A percentile compares a stretch with the other conserved stretches of the same genome.
phyloP scores from a whole-genome alignment of 495 filamentous ascomycete genomes.

The Hyaloscypha hepaticicola region DNA sequence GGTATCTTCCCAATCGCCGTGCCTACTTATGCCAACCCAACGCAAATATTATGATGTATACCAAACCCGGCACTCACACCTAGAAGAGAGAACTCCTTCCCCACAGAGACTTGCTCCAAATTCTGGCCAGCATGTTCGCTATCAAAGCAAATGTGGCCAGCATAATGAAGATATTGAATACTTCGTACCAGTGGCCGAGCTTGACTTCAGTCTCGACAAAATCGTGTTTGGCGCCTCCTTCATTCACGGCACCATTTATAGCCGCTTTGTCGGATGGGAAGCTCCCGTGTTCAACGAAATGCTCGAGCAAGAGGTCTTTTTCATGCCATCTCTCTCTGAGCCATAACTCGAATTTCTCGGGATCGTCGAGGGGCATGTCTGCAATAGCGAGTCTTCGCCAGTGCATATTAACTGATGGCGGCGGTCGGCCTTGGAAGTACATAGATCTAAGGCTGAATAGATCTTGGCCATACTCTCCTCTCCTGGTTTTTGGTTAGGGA shows the following conservation, averaged over 20 bases:
- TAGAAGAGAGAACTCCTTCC: constrained; percentile 7
- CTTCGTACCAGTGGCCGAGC: constrained; percentile 47
- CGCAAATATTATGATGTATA: neutral
- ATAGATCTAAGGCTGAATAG: constrained; percentile 70
- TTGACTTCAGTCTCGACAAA: constrained; percentile 50
- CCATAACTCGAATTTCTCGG: constrained; percentile 69
- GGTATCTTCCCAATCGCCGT: neutral
- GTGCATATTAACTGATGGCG: constrained; percentile 83
- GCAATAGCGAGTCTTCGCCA: constrained; percentile 70
- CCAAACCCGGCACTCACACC: neutral
- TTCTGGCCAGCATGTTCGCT: constrained; percentile 31
- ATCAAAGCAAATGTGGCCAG: constrained; percentile 36
- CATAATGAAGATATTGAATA: constrained; percentile 56
- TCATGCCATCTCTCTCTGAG: constrained; percentile 73
- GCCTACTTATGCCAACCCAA: neutral
- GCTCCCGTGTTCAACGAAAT: constrained; percentile 64
- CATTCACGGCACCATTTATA: constrained; percentile 24
- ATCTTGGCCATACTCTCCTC: constrained; percentile 70
- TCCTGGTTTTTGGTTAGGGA: constrained; percentile 40
- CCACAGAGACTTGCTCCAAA: constrained; percentile 30
- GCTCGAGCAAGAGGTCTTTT: constrained; percentile 74
- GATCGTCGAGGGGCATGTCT: constrained; percentile 65
- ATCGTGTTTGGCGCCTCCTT: constrained; percentile 23
- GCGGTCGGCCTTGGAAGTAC: constrained; percentile 74
- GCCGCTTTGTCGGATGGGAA: constrained; percentile 58